Evolutionary conservation across 1,284 basidiomycete species (phyloP), one percentile per base, ranked within the genome.

Genomic region (Apiotrichum gracile): DNA sequence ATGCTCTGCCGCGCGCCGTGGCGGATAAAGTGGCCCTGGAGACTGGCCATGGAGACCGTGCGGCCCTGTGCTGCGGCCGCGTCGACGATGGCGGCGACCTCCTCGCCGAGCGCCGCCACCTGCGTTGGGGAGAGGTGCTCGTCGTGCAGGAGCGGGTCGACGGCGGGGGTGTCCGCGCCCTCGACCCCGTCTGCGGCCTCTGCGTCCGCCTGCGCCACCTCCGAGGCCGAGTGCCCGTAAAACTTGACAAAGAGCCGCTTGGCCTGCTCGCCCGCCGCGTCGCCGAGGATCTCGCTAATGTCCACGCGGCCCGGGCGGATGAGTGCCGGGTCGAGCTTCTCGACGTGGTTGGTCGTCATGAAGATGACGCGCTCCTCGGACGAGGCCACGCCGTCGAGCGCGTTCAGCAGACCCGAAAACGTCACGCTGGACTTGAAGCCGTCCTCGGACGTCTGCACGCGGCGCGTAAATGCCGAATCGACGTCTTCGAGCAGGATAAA

Each of bases 291-390:
- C 60, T 88, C 83, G 27, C 85, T 82, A 41, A 97, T 74, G 72
- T 98, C 94, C 34, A 98, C 92, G 10, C 94, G 82, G 2, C 94
- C 94, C 0, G 94, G 94, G 49, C 94, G 85, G 62, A 98, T 91
- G 35, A 98, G 83, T 0, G 96, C 94, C 10, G 90, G 86, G 61
- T 83, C 77, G 39, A 81, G 73, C 12, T 65, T 67, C 9, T 72
- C 66, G 51, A 89, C 75, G 66, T 97, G 94, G 74, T 98, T 98
- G n/a, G 94, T 98, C 1, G 94, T 98, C 87, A 98, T 91, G 76
- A 98, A 98, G 39, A 98, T 84, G 67, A 99, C 87, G n/a, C 96
- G 85, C 67, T 96, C 91, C 72, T 96, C 91, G 34, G 92, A 91
- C 5, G 90, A 93, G 2, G 93, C 94, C 16, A 99, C 94, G 19